Evolutionary conservation across 805 yeast species (phyloP).

Genomic region (Huiozyma sinensis): DNA sequence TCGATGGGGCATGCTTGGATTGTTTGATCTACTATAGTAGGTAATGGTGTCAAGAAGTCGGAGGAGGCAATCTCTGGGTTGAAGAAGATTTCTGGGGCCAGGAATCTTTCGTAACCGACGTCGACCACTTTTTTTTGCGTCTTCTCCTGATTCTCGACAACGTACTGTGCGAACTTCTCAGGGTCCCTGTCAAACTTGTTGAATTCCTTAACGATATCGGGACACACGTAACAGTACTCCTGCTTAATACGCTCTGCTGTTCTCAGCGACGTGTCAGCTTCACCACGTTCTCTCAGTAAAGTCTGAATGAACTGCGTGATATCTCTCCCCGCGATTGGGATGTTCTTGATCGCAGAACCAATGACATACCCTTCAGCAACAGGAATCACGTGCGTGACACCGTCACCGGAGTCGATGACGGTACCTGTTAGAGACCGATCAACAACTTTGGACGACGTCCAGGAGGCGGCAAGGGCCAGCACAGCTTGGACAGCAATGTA

Average conservation of each 20-base stretch:
- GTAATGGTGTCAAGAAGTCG: constrained; percentile 91
- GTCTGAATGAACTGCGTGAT: constrained; percentile 90
- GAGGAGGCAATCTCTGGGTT: constrained; percentile 95
- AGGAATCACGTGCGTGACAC: constrained; percentile 98
- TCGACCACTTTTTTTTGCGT: constrained; percentile 65
- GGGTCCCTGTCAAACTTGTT: constrained; percentile 90
- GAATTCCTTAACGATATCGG: constrained; percentile 95
- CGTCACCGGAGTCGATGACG: constrained; percentile 96
- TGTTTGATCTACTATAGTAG: constrained; percentile 90
- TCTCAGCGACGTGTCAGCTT: constrained; percentile 80
- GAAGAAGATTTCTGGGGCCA: constrained; percentile 98
- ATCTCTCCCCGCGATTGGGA: constrained; percentile 98
- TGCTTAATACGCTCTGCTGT: constrained; percentile 97
- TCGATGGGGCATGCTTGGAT: constrained; percentile 95
- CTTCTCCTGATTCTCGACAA: constrained; percentile 66
- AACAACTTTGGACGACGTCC: constrained; percentile 93
- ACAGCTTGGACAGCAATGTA: constrained; percentile 99
- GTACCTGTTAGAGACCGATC: constrained; percentile 97
- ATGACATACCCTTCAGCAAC: constrained; percentile 99
- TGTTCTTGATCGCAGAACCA: constrained; percentile 93
- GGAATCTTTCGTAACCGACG: constrained; percentile 93
- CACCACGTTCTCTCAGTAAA: constrained; percentile 92
- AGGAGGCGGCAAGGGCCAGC: constrained; percentile 93
- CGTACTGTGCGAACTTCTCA: constrained; percentile 84
- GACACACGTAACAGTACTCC: constrained; percentile 93